These are phyloP conservation scores for Trypanosoma cruzi DNA, from an alignment of 208 protist genomes.

Conservation along the genomic window DNA sequence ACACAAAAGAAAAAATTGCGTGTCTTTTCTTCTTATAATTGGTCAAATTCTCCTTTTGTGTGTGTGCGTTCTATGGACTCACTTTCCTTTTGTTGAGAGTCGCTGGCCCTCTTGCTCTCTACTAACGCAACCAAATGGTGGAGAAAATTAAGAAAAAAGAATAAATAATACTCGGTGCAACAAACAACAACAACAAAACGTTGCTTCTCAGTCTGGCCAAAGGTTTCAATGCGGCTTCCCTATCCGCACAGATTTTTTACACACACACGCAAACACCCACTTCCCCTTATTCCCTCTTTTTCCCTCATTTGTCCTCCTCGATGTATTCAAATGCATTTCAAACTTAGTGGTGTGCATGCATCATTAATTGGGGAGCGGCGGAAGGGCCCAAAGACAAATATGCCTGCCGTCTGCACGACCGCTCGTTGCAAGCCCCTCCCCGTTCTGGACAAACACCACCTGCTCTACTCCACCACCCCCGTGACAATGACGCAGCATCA, in stretches of 20 bases:
- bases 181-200: background rate
- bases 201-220: background rate
- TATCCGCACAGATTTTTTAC: background rate
- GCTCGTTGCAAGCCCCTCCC: conserved; percentile 63
- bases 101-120: background rate
- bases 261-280: background rate
- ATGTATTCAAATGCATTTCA: background rate
- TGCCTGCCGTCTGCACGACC: conserved; percentile 52
- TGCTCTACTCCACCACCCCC: conserved; percentile 47
- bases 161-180: background rate
- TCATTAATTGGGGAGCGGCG: conserved; percentile 17
- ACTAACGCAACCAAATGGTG: background rate
- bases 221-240: background rate
- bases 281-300: background rate
- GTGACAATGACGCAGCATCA: conserved; percentile 52
- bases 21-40: background rate
- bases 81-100: background rate
- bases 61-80: background rate
- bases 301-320: background rate
- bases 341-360: background rate
- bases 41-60: background rate
- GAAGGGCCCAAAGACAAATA: conserved; percentile 63
- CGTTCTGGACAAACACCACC: conserved; percentile 56
- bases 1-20: background rate
- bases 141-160: conserved; percentile 6